Evolutionary conservation across 192 early-diverging fungal genomes (phyloP).

Genomic region (Hyaloraphidium curvatum): DNA sequence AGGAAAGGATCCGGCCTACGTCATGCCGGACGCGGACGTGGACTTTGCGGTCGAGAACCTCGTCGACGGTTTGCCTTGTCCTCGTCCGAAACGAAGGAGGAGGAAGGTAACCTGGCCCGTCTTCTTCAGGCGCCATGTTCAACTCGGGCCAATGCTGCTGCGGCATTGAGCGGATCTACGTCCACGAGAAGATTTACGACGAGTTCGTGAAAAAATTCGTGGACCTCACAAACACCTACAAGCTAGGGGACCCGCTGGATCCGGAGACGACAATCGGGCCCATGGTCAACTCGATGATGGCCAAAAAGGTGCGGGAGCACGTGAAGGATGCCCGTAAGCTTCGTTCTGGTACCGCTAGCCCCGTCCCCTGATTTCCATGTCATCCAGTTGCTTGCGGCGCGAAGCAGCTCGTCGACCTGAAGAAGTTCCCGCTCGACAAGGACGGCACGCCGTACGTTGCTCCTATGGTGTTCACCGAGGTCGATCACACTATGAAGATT

Average conservation of each 20-base stretch:
- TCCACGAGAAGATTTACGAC: slow-evolving; percentile 51
- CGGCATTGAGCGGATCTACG: slow-evolving; percentile 58
- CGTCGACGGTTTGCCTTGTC: slow-evolving; percentile 14
- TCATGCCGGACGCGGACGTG: slow-evolving; percentile 47
- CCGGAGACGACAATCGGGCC: slow-evolving; percentile 47
- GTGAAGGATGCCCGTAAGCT: slow-evolving; percentile 39
- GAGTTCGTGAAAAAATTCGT: too few species aligned
- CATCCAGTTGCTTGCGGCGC: slow-evolving; percentile 40
- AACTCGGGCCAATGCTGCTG: slow-evolving; percentile 73
- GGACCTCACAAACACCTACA: slow-evolving; percentile 40
- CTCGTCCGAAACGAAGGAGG: neutral
- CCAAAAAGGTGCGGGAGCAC: slow-evolving; percentile 44
- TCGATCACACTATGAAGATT: slow-evolving; percentile 49
- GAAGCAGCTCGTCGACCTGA: slow-evolving; percentile 32
- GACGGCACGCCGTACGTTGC: slow-evolving; percentile 42
- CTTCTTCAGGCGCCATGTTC: slow-evolving; percentile 62
- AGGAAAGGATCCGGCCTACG: slow-evolving; percentile 71
- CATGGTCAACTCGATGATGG: slow-evolving; percentile 44
- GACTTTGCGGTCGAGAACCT: slow-evolving; percentile 51
- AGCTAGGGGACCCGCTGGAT: slow-evolving; percentile 44
- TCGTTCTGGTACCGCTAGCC: neutral
- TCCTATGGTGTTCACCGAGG: slow-evolving; percentile 55
- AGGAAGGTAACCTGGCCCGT: neutral
- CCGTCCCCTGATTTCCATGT: too few species aligned
- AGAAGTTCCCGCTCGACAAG: slow-evolving; percentile 34